phyloP scores from a whole-genome alignment of 2,329 filamentous ascomycete species.

The Curvularia eragrostidis region DNA sequence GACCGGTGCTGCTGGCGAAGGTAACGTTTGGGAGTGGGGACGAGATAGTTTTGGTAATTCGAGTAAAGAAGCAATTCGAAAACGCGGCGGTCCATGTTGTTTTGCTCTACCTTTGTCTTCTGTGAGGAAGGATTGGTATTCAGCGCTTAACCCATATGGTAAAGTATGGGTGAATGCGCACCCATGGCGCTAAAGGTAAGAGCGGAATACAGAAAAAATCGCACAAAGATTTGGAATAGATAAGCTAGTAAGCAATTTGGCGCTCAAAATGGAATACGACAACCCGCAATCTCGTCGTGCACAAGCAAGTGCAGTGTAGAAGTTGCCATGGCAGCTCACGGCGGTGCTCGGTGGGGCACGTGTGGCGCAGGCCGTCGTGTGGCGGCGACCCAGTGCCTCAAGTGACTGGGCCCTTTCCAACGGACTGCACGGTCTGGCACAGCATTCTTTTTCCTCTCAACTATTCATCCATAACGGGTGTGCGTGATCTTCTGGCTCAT shows the following conservation, averaged over 20 bases:
- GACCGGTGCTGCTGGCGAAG: background rate
- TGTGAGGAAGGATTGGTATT: constrained; percentile 1
- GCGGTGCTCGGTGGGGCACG: background rate
- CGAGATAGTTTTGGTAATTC: background rate
- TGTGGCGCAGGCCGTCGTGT: background rate
- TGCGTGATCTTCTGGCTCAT: background rate
- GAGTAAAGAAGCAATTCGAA: background rate
- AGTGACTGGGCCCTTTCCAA: background rate
- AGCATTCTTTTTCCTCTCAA: background rate
- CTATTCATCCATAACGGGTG: background rate
- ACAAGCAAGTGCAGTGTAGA: background rate
- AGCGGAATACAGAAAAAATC: constrained; percentile 33
- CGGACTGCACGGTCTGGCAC: background rate
- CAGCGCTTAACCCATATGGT: constrained; percentile 18
- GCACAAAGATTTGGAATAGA: background rate
- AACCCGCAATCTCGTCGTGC: background rate
- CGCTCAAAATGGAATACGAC: background rate
- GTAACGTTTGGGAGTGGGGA: background rate
- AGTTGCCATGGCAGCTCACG: background rate
- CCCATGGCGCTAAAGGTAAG: constrained; percentile 5
- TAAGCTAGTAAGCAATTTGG: background rate
- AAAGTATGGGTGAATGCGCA: constrained; percentile 10
- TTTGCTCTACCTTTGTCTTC: constrained; percentile 1
- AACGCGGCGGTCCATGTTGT: background rate
- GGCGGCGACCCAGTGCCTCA: background rate